Base-by-base conservation (phyloP, 768 basidiomycete genomes). In the Amanita rubescens region DNA sequence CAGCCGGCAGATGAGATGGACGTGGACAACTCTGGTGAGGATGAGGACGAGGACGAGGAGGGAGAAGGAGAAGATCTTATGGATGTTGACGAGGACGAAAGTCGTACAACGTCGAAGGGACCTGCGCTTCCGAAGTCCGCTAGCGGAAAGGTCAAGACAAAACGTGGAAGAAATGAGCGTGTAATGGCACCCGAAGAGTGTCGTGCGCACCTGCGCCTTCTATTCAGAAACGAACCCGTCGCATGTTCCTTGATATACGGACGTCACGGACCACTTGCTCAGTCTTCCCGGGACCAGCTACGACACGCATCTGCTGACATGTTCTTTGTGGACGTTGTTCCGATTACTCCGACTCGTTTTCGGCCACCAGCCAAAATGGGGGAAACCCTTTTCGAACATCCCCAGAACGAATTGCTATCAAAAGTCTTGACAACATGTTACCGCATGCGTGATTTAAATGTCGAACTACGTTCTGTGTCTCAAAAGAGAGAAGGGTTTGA, bases 291-390 rank as follows among this genome's bases (percentile, higher is more conserved):
- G n/a, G 75, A 79, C 20, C 81, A 79, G 47, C 75, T 91, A 8
- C 82, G 82, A 6, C 68, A 79, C 27, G 87, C 87, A 8, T 85
- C 83, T 27, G 87, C 94, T 41, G 96, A 98, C 66, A 93, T 98
- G 81, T 98, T 98, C 70, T 99, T 99, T 76, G 75, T 97, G 74
- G 90, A 94, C 32, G 92, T 90, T 49, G 67, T 99, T 19, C 84
- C 92, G 27, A 89, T 98, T 17, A 80, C 94, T 14, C 96, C 96
- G 14, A 95, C 92, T 6, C 89, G 95, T 33, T 99, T 98, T 76
- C 84, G 96, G 43, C 96, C 96, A 3, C 89, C 96, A 2, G 80
- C 91, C 2, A 87, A 84, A 63, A 80, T 98, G 85, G 90, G 84
- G 50, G 96, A 94, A 51, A 85, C 83, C 41, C 75, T 96, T 0